A percentile compares a stretch with the other conserved stretches of the same genome.
Conservation (phyloP, 2,329 filamentous ascomycete species). For the Didymella exigua region DNA sequence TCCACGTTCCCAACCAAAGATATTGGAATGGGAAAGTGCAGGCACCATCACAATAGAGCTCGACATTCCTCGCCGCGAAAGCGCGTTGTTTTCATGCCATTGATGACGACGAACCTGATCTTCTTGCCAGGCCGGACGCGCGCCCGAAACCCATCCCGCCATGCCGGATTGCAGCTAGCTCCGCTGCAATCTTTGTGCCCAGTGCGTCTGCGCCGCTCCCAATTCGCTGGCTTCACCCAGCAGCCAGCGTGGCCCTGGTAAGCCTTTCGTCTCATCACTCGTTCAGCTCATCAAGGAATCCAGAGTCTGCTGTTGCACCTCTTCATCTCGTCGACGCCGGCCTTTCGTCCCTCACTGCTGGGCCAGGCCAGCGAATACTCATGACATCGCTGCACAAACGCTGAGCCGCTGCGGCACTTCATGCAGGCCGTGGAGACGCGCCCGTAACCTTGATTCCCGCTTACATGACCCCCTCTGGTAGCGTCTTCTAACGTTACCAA, state of each 20-base stretch:
- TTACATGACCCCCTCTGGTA: conserved; percentile 20
- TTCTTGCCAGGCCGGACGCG: conserved; percentile 14
- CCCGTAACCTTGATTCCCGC: conserved; percentile 16
- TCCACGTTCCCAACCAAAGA: background rate
- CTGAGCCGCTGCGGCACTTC: conserved; percentile 5
- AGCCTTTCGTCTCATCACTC: conserved; percentile 29
- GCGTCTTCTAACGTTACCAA: conserved; percentile 21
- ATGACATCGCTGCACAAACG: conserved; percentile 10
- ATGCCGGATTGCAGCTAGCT: conserved; percentile 1
- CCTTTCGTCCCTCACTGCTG: conserved; percentile 19
- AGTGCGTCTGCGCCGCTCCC: conserved; percentile 5
- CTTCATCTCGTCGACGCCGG: conserved; percentile 24
- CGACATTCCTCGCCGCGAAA: conserved; percentile 8
- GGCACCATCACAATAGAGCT: background rate
- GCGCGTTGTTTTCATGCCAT: conserved; percentile 15
- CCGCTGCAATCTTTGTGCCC: conserved; percentile 12
- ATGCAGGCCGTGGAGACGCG: conserved; percentile 5
- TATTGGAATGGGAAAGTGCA: background rate
- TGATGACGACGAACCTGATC: conserved; percentile 28
- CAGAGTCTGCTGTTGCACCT: conserved; percentile 24
- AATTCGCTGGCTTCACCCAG: conserved; percentile 18
- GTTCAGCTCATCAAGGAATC: conserved; percentile 19
- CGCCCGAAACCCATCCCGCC: background rate
- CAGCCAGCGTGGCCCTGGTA: conserved; percentile 15
- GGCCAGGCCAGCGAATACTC: background rate